Evolutionary conservation across 1,284 basidiomycete species (phyloP), one percentile per base, ranked within the genome.

Genomic region (Sanghuangporus weigelae): DNA sequence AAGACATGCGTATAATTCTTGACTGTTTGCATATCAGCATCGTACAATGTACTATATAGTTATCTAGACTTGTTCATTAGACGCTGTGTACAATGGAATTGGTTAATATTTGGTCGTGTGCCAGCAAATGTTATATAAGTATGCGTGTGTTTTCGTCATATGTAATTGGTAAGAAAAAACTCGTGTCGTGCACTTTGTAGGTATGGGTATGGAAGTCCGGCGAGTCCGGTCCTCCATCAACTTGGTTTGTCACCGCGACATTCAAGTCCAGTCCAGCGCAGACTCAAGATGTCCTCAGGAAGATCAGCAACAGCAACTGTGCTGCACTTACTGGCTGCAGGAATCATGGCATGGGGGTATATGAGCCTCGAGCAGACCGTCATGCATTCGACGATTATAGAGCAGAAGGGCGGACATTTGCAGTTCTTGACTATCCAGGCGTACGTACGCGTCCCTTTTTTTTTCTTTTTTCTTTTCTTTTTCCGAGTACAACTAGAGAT

Each of bases 371-470:
- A 72, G 57, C 67, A 68, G 3, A 67, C 81, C 14, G 67, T 73
- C 7, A 71, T 79, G 19, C 72, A 78, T 64, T 67, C 69, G 1
- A 79, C 73, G 68, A 78, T 87, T 39, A 62, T 67, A 3, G 66
- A 67, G 1, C 83, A 84, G 69, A 83, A 80, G 66, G 87, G 88
- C 21, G 90, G 89, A 0, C 84, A 86, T 67, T 79, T 81, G 55
- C 86, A 87, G 71, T 93, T 83, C 70, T 74, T 94, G 58, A 93
- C 92, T 0, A 89, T 92, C 65, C 84, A 90, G 74, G 89, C 88
- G 90, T 88, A 67, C 46, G 79, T 73, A 6, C 58, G 54, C 31
- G 26, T 50, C 35, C 50, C 23, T 59, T 38, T 23, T 21, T 14
- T 5, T 14, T 44, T 3, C 6, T 14, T 6, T 11, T 6, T 44